Conservation (phyloP, 139 green algal genomes). For the Gonium pectorale region DNA sequence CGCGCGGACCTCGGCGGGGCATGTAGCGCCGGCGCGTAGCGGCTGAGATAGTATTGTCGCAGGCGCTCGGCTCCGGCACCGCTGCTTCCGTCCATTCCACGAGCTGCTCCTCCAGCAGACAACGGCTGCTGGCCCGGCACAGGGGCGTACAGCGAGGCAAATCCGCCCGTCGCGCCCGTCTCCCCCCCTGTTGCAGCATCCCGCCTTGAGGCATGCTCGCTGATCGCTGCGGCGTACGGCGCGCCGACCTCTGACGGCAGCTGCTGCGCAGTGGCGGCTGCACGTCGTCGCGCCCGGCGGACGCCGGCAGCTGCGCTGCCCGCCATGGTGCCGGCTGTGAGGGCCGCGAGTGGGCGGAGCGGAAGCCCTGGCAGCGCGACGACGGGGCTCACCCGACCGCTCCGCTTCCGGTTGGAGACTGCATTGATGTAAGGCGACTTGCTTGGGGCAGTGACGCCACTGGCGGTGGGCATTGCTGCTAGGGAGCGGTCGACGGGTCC, state of each 20-base stretch:
- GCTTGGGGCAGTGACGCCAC: neutral
- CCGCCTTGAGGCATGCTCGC: too few relatives aligned
- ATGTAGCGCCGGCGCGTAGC: conserved; percentile 1
- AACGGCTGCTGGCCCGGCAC: neutral
- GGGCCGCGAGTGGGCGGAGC: neutral
- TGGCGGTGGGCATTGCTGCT: neutral
- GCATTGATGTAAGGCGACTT: conserved; percentile 9
- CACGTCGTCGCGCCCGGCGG: neutral
- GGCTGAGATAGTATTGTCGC: conserved; percentile 1
- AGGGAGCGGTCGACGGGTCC: neutral
- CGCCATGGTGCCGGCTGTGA: neutral
- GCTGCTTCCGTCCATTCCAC: too few relatives aligned
- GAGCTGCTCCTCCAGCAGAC: too few relatives aligned
- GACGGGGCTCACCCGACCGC: neutral
- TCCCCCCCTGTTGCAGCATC: too few relatives aligned
- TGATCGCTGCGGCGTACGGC: too few relatives aligned
- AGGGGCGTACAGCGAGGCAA: conserved; percentile 1
- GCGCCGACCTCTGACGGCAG: neutral
- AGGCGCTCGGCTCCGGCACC: neutral
- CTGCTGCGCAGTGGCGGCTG: neutral
- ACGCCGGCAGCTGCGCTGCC: neutral
- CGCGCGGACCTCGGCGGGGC: too few relatives aligned
- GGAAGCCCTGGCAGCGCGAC: neutral
- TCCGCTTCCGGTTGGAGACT: neutral
- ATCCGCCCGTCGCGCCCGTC: too few relatives aligned